These are phyloP conservation scores for Theobroma grandiflorum DNA, from an alignment of 441 rosid species.

Conservation along the genomic window DNA sequence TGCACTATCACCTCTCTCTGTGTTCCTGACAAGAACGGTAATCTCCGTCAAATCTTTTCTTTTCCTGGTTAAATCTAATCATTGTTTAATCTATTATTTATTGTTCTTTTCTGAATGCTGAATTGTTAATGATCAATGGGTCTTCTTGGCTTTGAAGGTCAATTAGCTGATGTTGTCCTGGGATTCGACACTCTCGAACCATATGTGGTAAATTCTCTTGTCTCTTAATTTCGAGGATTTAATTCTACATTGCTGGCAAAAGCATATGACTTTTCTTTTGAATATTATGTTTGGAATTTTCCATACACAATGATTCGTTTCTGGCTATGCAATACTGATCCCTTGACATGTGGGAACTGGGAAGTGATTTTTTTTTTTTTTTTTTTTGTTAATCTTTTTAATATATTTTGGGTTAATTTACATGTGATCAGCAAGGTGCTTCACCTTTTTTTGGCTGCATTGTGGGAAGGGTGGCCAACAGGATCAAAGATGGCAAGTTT, in stretches of 20 bases:
- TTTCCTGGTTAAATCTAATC: not conserved
- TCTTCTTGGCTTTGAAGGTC: constrained; percentile 46
- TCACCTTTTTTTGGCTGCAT: constrained; percentile 88
- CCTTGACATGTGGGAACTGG: not conserved
- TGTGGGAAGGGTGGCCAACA: constrained; percentile 95
- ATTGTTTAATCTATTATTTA: not conserved
- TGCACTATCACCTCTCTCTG: constrained; percentile 82
- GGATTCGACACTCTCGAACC: constrained; percentile 87
- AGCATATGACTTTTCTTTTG: not conserved
- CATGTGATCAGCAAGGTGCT: constrained; percentile 61
- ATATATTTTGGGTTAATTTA: not conserved
- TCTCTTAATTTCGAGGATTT: not conserved
- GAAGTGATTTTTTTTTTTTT: not conserved
- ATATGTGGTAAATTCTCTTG: constrained; percentile 57
- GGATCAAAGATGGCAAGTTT: constrained; percentile 86
- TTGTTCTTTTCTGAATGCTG: not conserved
- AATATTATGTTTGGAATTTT: not conserved
- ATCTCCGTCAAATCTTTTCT: not conserved
- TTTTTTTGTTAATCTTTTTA: not conserved
- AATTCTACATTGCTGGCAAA: not conserved
- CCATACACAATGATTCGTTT: not conserved
- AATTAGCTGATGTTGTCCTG: constrained; percentile 79
- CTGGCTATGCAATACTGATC: not conserved
- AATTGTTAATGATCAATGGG: constrained; percentile 2
- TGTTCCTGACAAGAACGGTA: constrained; percentile 83